phyloP scores from a whole-genome alignment of 495 filamentous ascomycete species.

The Talaromyces ruber region DNA sequence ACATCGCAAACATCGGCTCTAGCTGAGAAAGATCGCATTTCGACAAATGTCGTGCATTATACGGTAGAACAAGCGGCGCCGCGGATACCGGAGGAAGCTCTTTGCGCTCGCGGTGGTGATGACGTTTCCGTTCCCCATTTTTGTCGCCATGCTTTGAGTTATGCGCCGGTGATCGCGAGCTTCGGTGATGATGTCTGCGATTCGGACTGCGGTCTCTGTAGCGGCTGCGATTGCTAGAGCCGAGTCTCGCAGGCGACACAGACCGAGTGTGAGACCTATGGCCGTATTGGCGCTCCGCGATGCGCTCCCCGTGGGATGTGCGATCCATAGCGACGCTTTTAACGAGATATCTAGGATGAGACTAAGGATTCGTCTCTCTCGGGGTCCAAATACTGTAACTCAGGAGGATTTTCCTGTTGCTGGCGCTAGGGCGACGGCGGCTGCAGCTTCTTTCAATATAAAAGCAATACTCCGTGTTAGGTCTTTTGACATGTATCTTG shows the following conservation, averaged over 20 bases:
- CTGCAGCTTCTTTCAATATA: neutral
- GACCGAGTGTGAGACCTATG: slow-evolving; percentile 2
- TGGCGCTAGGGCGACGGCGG: too few relatives aligned
- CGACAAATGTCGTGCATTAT: slow-evolving; percentile 52
- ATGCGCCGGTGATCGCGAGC: slow-evolving; percentile 14
- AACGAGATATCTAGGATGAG: neutral
- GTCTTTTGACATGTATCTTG: neutral
- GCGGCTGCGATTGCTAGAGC: slow-evolving; percentile 11
- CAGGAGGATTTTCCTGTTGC: neutral
- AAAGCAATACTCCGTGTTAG: neutral
- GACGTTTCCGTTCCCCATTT: slow-evolving; percentile 21
- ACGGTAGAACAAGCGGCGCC: slow-evolving; percentile 47
- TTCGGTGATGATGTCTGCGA: slow-evolving; percentile 13
- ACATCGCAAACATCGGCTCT: slow-evolving; percentile 69
- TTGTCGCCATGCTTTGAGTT: slow-evolving; percentile 8
- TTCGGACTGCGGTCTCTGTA: slow-evolving; percentile 17
- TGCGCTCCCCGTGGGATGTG: neutral
- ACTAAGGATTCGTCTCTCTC: neutral
- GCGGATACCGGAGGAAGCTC: neutral
- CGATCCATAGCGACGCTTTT: neutral
- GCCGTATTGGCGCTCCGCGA: neutral
- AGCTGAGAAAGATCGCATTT: slow-evolving; percentile 56
- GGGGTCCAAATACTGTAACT: neutral
- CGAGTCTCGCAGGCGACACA: slow-evolving; percentile 11
- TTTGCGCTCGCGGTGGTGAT: slow-evolving; percentile 11